phyloP scores from a whole-genome alignment of 179 eudicot species.

The Spinacia oleracea region DNA sequence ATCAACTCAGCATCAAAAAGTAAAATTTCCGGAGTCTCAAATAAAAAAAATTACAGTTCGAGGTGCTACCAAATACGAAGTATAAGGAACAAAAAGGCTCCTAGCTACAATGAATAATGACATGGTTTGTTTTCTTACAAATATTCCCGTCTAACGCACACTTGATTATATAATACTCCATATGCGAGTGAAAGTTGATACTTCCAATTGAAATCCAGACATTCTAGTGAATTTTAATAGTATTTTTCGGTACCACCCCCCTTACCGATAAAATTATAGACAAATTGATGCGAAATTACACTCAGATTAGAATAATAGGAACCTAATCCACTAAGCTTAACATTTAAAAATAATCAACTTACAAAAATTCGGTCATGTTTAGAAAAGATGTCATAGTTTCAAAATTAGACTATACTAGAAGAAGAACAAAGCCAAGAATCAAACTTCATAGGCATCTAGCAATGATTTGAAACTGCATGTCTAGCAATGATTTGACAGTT shows the following conservation, averaged over 20 bases:
- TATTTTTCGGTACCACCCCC: too few species aligned
- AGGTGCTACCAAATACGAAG: background rate
- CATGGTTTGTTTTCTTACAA: conserved; percentile 12
- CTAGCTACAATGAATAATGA: background rate
- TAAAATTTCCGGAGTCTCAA: background rate
- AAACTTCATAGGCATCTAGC: conserved; percentile 13
- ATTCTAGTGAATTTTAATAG: too few species aligned
- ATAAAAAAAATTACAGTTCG: background rate
- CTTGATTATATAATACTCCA: background rate
- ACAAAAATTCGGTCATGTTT: conserved; percentile 8
- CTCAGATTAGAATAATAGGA: conserved; percentile 1
- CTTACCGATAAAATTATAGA: conserved; percentile 1
- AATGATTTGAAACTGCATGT: conserved; percentile 25
- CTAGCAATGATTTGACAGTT: conserved; percentile 17
- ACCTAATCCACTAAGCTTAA: conserved; percentile 27
- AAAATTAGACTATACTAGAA: conserved; percentile 19
- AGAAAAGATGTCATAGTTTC: conserved; percentile 11
- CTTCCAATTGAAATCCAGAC: background rate
- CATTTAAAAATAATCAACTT: background rate
- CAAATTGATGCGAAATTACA: conserved; percentile 14
- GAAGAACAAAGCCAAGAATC: conserved; percentile 16
- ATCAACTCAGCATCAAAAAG: background rate
- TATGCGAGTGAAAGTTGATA: background rate
- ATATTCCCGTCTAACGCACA: background rate
- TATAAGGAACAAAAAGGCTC: background rate